Base-by-base conservation (phyloP, 345 rosid species). In the Citrus sinensis region DNA sequence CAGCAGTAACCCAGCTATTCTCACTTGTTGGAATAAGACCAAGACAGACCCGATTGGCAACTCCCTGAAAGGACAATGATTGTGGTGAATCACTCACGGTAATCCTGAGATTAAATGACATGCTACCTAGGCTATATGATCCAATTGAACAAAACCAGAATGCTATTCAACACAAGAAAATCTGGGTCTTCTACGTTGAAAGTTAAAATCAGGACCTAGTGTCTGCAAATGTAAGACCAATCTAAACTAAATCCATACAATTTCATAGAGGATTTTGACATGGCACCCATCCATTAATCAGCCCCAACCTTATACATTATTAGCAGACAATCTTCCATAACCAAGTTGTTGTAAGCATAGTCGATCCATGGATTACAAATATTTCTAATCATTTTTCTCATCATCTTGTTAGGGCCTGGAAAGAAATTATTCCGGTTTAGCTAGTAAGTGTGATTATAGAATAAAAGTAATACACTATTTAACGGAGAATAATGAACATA, bases 11-110 rank as follows among this genome's bases (percentile, higher is more conserved):
- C 99, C 98, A 95, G 87, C 96, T 89, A 72, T 83, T 92, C 84
- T 92, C 98, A 77, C 99, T 93, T 49, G 94, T 81, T 17, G 99
- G 99, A 79, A 95, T 83, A 75, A 93, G 99, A 75, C 99, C 97
- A 72, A 95, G 96, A 85, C 90, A 85, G 83, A 95, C 96, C 84
- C 97, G 90, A 83, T 92, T 85, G 27, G 99, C 99, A 77, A 95
- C 88, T 83, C 94, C 94, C 98, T 92, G 81, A 34, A 39, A 81
- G 70, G 39, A 59, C 77, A 68, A 75, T 67, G 42, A 60, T 67
- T 29, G 30, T 29, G 51, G 62, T 51, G 58, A 78, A 79, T 75
- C 62, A 66, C 25, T 79, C 55, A 58, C 19, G 10, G 60, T 40
- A 24, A 29, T 74, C 32, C 8, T 27, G 58, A n/a, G 13, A 67